Base-by-base conservation (phyloP, 2,329 filamentous ascomycete genomes). In the Colletotrichum graminicola region DNA sequence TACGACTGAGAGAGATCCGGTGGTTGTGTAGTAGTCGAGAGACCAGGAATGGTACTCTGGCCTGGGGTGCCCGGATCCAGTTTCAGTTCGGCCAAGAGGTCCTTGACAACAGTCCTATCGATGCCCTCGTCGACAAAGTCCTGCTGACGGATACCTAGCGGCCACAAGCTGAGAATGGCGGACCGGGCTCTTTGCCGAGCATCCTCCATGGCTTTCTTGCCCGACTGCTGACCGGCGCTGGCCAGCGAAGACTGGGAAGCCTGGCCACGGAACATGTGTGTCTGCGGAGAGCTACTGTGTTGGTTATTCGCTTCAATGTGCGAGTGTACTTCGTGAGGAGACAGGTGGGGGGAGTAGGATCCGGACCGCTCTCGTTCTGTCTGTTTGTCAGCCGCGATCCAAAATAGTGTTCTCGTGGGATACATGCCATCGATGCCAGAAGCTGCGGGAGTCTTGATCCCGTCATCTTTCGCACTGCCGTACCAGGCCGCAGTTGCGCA, bases 121-220 rank as follows among this genome's bases (percentile, higher is more conserved):
- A 95, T 86, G 0, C 93, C 92, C 79, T 95, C 92, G 14, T 90
- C 85, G 16, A 95, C 83, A 67, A 95, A 91, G 71, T 93, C 88
- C 66, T 92, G 86, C 77, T 91, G 97, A 26, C 89, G 89, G 69
- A 97, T 89, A 60, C 93, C 92, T 71, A 93, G 79, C 1, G 86
- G 84, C 82, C 84, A 87, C 3, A 95, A 82, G 47, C 88, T 86
- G 39, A 93, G 80, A 49, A 95, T 89, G 5, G 92, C 91, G 32
- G 89, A 88, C 76, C 90, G 88, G 0, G 93, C 93, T 74, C 88
- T 84, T 73, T 87, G 89, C 65, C 84, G 87, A 41, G 83, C 85
- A 63, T 86, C 84, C 5, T 79, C 72, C 5, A 84, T 54, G 0
- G 79, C 21, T 45, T 21, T 62, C 26, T 51, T 54, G 16, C 34